phyloP scores from a whole-genome alignment of 768 basidiomycete genomes.

The Naganishia antarctica region DNA sequence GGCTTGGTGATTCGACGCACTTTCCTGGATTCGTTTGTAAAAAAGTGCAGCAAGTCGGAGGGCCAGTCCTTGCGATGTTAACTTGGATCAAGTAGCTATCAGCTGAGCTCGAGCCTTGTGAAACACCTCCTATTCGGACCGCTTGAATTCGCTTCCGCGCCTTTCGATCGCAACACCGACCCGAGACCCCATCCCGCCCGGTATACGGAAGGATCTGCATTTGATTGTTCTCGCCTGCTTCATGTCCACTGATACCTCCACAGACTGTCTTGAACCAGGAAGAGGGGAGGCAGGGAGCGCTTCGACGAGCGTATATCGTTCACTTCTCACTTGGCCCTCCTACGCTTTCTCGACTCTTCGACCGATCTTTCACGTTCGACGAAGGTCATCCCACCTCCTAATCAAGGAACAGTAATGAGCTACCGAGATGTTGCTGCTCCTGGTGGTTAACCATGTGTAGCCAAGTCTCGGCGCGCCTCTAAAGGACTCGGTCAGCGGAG shows the following conservation, averaged over 20 bases:
- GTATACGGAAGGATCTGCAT: background rate
- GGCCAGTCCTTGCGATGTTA: too few species aligned
- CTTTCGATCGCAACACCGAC: background rate
- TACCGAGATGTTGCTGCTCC: too few species aligned
- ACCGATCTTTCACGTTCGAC: background rate
- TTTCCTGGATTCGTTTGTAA: too few species aligned
- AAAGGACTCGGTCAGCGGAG: constrained; percentile 9
- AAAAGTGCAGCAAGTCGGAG: too few species aligned
- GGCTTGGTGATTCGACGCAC: too few species aligned
- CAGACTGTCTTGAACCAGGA: too few species aligned
- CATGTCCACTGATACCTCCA: too few species aligned
- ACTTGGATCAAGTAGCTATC: background rate
- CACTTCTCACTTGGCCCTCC: too few species aligned
- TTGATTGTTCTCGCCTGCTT: background rate
- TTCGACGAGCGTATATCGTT: too few species aligned
- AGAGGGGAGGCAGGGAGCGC: background rate
- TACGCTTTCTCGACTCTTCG: background rate
- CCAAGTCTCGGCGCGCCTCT: too few species aligned
- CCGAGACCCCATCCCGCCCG: background rate
- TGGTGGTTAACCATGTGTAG: too few species aligned
- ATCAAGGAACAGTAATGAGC: background rate
- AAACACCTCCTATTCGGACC: constrained; percentile 3
- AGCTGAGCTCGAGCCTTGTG: background rate
- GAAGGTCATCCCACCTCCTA: background rate
- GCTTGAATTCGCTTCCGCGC: background rate